Evolutionary conservation across 305 asterid species (phyloP), one percentile per base, ranked within the genome.

Genomic region (Fraxinus platypoda): DNA sequence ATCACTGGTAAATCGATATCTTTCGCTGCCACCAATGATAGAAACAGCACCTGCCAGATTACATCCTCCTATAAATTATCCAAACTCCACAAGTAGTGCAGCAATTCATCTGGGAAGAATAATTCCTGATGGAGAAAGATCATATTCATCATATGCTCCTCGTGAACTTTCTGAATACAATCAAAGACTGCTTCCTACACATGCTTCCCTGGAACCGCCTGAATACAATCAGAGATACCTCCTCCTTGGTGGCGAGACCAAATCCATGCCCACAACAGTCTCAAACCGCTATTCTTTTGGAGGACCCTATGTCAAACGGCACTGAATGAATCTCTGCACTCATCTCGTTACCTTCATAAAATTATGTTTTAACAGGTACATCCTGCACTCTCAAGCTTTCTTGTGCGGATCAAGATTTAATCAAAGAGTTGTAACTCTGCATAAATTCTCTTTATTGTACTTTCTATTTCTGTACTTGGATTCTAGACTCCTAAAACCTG

Each of bases 1-100:
- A 62, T 86, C 93, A 26, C 68, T 95, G 87, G 97, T 95, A 2
- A 92, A 93, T 73, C 90, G 94, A 5, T 94, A 94, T 84, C 91
- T 95, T n/a, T 25, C 90, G 8, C 72, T 88, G 78, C 92, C 97
- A 4, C 92, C 97, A 3, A 79, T 81, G 85, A 62, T 71, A 21
- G 52, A 59, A 21, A 80, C 78, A 59, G 54, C 80, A 15, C 85
- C 90, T 41, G 64, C 87, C 19, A 90, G 85, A 78, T 70, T 86
- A 15, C 86, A 90, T 82, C 85, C 82, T 59, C 80, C 85, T 81
- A 37, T 25, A 46, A 78, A 79, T 77, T 88, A 76, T 70, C 70
- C 78, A 77, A 80, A 81, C 87, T 83, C 81, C 71, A 77, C 80
- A 68, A 68, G 74, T 75, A 91, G 49, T 31, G 74, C 84, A 73